Base-by-base conservation (phyloP, 768 basidiomycete genomes). In the Collybia nuda region DNA sequence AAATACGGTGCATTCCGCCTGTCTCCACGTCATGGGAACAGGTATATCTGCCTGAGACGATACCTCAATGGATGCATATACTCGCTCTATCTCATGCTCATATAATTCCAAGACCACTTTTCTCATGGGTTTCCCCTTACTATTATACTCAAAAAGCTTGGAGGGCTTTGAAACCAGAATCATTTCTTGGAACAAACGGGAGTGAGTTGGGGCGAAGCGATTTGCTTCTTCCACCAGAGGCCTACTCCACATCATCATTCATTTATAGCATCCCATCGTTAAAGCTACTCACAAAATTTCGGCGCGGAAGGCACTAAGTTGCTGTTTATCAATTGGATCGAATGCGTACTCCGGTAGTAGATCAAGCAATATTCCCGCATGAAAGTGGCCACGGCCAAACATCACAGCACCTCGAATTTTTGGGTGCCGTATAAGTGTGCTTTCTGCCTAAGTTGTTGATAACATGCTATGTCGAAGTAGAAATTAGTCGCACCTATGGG, bases 171-270 rank as follows among this genome's bases (percentile, higher is more conserved):
- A 66, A 14, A 80, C 58, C 28, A 80, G 38, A 29, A 82, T 75
- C 76, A 81, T 77, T 55, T 82, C 75, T 52, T 75, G 76, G 61
- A 75, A 78, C 11, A 78, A 66, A n/a, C 71, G 64, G 47, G 72
- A 74, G 41, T 70, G 76, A 0, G 66, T 48, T 0, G 77, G 76
- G 0, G 70, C 67, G 1, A 59, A 56, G 17, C 52, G 58, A 55
- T 79, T 79, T 2, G 74, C 76, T 22, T 75, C 67, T 19, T 75
- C 74, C 1, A 77, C 66, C 9, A 61, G 52, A 2, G 61, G 64
- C 70, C 71, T 77, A 43, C 7, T 1, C 36, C 3, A 21, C 15
- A 6, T 37, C 19, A 23, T 32, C 12, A 32, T 32, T 4, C 9
- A 32, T 11, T 11, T 6, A 11, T 11, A 14, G 6, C 14, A 32